A percentile compares a stretch with the other conserved stretches of the same genome.
Evolutionary conservation across 176 grass and related monocot genomes (phyloP).

Genomic region (Hsuehochloa calcarea): DNA sequence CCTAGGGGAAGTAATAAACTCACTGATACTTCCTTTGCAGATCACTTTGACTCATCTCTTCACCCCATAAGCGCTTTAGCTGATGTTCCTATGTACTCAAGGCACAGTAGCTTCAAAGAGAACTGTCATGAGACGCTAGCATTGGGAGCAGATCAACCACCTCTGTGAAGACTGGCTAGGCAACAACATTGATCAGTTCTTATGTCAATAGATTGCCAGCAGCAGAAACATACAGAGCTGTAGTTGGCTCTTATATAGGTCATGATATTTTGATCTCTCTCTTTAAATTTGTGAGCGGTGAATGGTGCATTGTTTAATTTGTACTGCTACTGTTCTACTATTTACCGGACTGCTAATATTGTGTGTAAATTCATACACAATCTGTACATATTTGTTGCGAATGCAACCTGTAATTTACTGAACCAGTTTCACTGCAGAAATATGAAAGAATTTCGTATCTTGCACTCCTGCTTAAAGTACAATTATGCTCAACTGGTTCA

Average conservation of each 20-base stretch:
- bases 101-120: conserved; percentile 26
- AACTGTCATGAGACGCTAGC: background rate
- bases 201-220: background rate
- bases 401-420: background rate
- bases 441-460: background rate
- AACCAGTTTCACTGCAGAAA: background rate
- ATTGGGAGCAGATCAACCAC: background rate
- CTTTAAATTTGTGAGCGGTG: background rate
- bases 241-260: background rate
- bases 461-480: background rate
- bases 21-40: conserved; percentile 12
- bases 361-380: background rate
- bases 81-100: conserved; percentile 23
- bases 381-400: background rate
- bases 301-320: background rate
- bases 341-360: background rate
- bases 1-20: background rate
- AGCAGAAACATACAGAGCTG: background rate
- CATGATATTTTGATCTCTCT: background rate
- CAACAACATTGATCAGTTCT: background rate
- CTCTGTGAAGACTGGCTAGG: background rate
- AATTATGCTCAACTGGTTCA: background rate
- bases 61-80: background rate
- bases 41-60: conserved; percentile 9
- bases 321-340: background rate